These are phyloP conservation scores for Schoenoplectus triqueter DNA, from an alignment of 202 grass and related monocot species.

Conservation along the genomic window DNA sequence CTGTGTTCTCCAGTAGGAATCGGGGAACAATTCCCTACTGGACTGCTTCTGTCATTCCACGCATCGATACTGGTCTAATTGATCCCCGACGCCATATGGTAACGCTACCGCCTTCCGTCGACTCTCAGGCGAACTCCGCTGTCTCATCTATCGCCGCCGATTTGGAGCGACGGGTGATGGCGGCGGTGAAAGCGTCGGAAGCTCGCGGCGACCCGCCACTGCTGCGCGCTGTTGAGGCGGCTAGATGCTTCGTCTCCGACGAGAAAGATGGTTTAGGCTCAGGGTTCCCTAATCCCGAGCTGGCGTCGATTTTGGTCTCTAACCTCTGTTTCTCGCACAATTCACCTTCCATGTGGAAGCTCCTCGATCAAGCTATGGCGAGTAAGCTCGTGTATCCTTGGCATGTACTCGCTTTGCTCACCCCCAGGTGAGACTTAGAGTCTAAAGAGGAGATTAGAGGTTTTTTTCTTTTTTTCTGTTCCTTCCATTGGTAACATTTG, in stretches of 20 bases:
- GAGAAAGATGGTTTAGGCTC: conserved; percentile 42
- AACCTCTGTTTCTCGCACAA: conserved; percentile 91
- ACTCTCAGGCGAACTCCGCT: conserved; percentile 26
- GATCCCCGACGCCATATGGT: neutral
- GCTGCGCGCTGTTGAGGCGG: conserved; percentile 51
- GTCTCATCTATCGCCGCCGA: neutral
- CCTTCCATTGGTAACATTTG: conserved; percentile 21
- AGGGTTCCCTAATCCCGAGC: conserved; percentile 59
- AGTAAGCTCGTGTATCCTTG: conserved; percentile 64
- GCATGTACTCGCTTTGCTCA: conserved; percentile 88
- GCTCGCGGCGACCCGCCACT: conserved; percentile 69
- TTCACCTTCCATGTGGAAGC: conserved; percentile 85
- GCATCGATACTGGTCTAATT: conserved; percentile 5
- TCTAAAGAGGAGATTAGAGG: conserved; percentile 7
- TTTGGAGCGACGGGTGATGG: conserved; percentile 60
- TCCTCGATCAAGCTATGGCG: conserved; percentile 73
- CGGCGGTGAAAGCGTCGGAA: conserved; percentile 59
- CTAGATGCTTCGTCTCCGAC: conserved; percentile 37
- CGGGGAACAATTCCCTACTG: neutral
- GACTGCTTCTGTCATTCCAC: conserved; percentile 13
- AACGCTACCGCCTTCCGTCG: conserved; percentile 8
- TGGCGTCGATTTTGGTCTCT: conserved; percentile 81
- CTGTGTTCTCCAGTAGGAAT: neutral
- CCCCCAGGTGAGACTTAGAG: conserved; percentile 54
- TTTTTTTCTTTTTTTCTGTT: conserved; percentile 12